Percentiles rank a stretch among this genome's conserved stretches.
These are phyloP conservation scores for Cadophora gregata DNA, from an alignment of 2,329 filamentous ascomycete genomes.

Conservation along the genomic window DNA sequence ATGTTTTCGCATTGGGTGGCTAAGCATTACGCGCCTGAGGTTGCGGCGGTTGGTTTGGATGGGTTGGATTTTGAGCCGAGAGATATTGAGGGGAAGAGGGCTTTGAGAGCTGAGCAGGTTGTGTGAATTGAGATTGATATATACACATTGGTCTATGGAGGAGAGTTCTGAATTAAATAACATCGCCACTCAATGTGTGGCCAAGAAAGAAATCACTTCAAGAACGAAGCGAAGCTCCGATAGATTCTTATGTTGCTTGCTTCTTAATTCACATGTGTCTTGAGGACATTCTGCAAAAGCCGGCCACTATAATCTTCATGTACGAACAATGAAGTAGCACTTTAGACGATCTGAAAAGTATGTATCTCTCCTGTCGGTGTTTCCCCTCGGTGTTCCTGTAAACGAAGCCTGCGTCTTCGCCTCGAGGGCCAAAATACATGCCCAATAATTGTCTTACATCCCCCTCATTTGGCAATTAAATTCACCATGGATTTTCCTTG, in stretches of 20 bases:
- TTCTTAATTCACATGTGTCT: too few species aligned
- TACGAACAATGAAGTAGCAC: too few species aligned
- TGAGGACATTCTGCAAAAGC: too few species aligned
- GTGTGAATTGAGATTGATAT: not conserved
- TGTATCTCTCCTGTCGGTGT: not conserved
- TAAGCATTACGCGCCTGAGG: constrained; percentile 34
- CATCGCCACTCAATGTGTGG: not conserved
- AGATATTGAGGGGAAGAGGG: constrained; percentile 44
- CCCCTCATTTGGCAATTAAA: not conserved
- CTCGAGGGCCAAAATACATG: not conserved
- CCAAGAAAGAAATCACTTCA: too few species aligned
- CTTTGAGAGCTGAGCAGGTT: not conserved
- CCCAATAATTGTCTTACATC: not conserved
- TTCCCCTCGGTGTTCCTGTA: constrained; percentile 13
- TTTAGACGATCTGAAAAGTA: not conserved
- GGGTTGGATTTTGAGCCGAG: constrained; percentile 39
- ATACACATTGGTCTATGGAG: not conserved
- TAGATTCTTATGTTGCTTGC: too few species aligned
- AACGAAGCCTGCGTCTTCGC: not conserved
- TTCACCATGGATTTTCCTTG: not conserved
- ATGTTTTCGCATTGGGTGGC: constrained; percentile 41
- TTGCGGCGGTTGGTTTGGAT: constrained; percentile 26
- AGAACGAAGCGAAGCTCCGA: too few species aligned
- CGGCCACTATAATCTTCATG: too few species aligned
- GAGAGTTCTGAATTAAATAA: not conserved